phyloP scores from a whole-genome alignment of 179 eudicot species.

The Camellia oleifera region DNA sequence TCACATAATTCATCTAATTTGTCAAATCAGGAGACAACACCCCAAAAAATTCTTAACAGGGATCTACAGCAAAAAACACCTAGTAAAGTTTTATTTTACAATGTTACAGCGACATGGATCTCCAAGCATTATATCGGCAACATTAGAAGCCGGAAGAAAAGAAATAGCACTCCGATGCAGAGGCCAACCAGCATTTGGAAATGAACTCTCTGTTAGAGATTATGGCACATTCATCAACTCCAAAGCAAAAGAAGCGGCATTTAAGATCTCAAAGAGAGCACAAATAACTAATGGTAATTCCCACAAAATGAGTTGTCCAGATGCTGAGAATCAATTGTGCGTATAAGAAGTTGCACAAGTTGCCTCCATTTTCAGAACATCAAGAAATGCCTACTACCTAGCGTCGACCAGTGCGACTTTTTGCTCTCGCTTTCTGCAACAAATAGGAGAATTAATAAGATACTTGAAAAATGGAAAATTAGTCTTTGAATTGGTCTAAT shows the following conservation, averaged over 20 bases:
- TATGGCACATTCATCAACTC: background rate
- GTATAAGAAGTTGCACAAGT: background rate
- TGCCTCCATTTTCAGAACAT: background rate
- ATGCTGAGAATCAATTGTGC: slow-evolving; percentile 3
- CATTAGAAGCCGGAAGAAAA: background rate
- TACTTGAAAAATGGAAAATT: background rate
- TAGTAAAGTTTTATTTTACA: slow-evolving; percentile 11
- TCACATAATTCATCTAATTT: background rate
- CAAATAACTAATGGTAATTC: background rate
- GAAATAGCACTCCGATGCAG: background rate
- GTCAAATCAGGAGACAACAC: background rate
- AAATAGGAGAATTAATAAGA: background rate
- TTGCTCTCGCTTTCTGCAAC: slow-evolving; percentile 55
- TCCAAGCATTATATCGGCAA: background rate
- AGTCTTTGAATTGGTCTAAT: background rate
- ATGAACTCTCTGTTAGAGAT: background rate
- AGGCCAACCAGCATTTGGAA: background rate
- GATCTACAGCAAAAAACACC: slow-evolving; percentile 7
- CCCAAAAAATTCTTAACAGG: background rate
- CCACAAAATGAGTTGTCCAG: background rate
- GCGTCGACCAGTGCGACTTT: slow-evolving; percentile 47
- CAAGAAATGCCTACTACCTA: slow-evolving; percentile 9
- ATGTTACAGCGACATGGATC: background rate
- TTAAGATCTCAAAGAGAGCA: background rate
- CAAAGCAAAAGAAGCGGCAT: background rate